These are phyloP conservation scores for Ophiognomonia clavigignenti-juglandacearum DNA, from an alignment of 2,329 filamentous ascomycete genomes.

Conservation along the genomic window DNA sequence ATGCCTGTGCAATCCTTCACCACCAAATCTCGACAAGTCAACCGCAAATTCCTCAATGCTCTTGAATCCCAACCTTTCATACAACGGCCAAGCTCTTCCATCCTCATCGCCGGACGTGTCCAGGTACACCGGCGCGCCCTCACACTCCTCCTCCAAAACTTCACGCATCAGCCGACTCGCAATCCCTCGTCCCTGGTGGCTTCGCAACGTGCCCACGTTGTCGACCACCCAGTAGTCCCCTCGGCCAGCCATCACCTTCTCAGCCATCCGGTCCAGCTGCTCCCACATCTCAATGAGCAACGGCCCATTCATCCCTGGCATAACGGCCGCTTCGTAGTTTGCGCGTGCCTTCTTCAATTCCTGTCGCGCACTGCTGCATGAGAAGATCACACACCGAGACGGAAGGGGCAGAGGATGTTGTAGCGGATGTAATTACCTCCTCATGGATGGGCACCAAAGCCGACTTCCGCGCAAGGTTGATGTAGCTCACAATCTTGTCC, in stretches of 20 bases:
- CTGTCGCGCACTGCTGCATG: too few relatives aligned
- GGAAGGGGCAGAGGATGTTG: too few relatives aligned
- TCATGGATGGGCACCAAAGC: background rate
- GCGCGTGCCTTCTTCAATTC: background rate
- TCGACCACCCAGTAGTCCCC: conserved; percentile 3
- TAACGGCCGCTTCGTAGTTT: conserved; percentile 2
- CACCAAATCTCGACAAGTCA: background rate
- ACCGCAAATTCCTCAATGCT: conserved; percentile 2
- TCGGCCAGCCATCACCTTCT: conserved; percentile 3
- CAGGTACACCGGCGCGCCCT: conserved; percentile 3
- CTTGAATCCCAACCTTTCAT: conserved; percentile 7
- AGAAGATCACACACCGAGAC: too few relatives aligned
- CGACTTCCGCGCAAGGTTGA: conserved; percentile 4
- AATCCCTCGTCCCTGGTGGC: conserved; percentile 3
- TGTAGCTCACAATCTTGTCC: conserved; percentile 5
- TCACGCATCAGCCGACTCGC: conserved; percentile 1
- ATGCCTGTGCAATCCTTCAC: background rate
- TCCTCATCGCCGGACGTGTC: conserved; percentile 11
- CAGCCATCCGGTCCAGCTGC: conserved; percentile 6
- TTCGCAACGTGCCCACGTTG: conserved; percentile 9
- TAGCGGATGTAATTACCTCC: too few relatives aligned
- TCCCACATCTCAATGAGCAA: conserved; percentile 12
- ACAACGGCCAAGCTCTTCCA: conserved; percentile 5
- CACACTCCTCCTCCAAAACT: conserved; percentile 3
- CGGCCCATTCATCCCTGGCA: conserved; percentile 6